A percentile compares a stretch with the other conserved stretches of the same genome.
phyloP scores from a whole-genome alignment of 352 stramenopile species.

The Blastocystis sp. region DNA sequence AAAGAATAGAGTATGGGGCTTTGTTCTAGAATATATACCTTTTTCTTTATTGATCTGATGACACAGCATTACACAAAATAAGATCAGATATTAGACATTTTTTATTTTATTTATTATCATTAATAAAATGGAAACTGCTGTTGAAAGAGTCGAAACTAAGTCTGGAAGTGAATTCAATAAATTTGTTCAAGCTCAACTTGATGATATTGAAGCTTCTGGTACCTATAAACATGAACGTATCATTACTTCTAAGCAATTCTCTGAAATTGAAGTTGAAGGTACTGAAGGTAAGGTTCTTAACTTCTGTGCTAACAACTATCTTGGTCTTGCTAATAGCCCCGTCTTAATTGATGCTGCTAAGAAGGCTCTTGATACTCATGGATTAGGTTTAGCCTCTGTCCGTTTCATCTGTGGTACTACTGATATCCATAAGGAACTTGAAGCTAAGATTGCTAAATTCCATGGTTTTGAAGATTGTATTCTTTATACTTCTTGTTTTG shows the following conservation, averaged over 20 bases:
- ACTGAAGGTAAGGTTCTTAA: slow-evolving; percentile 56
- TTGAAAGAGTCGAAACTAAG: too few relatives aligned
- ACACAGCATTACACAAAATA: too few relatives aligned
- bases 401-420: slow-evolving; percentile 75
- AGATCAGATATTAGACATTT: too few relatives aligned
- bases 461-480: slow-evolving; percentile 76
- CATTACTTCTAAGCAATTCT: slow-evolving; percentile 61
- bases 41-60: too few relatives aligned
- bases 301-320: slow-evolving; percentile 78
- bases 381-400: slow-evolving; percentile 68
- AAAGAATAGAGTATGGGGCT: too few relatives aligned
- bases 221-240: slow-evolving; percentile 56
- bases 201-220: slow-evolving; percentile 6
- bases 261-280: slow-evolving; percentile 55
- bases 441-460: slow-evolving; percentile 65
- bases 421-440: slow-evolving; percentile 73
- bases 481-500: slow-evolving; percentile 73
- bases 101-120: too few relatives aligned
- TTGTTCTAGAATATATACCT: too few relatives aligned
- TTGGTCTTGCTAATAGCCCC: slow-evolving; percentile 66
- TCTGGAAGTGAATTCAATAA: slow-evolving; percentile 25
- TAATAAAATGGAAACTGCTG: too few relatives aligned
- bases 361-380: slow-evolving; percentile 56
- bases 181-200: slow-evolving; percentile 1
- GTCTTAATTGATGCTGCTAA: slow-evolving; percentile 60